Conservation (phyloP, 2,329 filamentous ascomycete genomes). For the Tolypocladium inflatum region DNA sequence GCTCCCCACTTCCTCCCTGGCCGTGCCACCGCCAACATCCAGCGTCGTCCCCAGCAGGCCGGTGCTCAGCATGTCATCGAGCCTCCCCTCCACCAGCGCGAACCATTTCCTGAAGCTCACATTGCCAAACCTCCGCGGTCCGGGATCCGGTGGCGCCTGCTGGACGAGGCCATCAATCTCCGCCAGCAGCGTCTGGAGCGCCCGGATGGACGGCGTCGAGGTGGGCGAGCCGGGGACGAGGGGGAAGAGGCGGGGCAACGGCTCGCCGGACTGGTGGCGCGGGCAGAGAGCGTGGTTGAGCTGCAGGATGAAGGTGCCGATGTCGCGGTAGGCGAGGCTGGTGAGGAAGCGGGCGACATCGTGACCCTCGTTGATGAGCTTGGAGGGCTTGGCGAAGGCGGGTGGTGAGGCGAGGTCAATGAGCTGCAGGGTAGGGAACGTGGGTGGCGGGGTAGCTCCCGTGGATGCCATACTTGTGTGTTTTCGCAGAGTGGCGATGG, state of each 20-base stretch:
- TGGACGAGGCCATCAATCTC: conserved; percentile 59
- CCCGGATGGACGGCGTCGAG: conserved; percentile 44
- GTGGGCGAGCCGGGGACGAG: conserved; percentile 28
- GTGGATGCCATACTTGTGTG: not conserved
- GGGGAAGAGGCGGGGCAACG: conserved; percentile 28
- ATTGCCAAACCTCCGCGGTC: conserved; percentile 87
- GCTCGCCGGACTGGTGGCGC: conserved; percentile 32
- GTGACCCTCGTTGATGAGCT: conserved; percentile 74
- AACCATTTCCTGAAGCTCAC: conserved; percentile 83
- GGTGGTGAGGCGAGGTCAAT: conserved; percentile 36
- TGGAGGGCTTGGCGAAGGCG: conserved; percentile 61
- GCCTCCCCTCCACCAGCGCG: conserved; percentile 52
- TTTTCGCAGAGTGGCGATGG: not conserved
- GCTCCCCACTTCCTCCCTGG: conserved; percentile 58
- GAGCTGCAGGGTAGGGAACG: conserved; percentile 26
- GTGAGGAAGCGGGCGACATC: conserved; percentile 75
- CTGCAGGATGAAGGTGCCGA: conserved; percentile 80
- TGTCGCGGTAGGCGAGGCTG: conserved; percentile 76
- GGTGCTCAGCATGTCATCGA: conserved; percentile 26
- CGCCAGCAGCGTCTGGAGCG: conserved; percentile 56
- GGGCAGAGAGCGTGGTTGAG: conserved; percentile 84
- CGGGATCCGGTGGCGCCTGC: conserved; percentile 73
- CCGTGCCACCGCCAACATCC: conserved; percentile 27
- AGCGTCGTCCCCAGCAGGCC: conserved; percentile 20
- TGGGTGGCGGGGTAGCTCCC: not conserved